Percentiles rank a stretch among this genome's conserved stretches.
phyloP scores from a whole-genome alignment of 805 yeast species.

The Saturnispora diversa region DNA sequence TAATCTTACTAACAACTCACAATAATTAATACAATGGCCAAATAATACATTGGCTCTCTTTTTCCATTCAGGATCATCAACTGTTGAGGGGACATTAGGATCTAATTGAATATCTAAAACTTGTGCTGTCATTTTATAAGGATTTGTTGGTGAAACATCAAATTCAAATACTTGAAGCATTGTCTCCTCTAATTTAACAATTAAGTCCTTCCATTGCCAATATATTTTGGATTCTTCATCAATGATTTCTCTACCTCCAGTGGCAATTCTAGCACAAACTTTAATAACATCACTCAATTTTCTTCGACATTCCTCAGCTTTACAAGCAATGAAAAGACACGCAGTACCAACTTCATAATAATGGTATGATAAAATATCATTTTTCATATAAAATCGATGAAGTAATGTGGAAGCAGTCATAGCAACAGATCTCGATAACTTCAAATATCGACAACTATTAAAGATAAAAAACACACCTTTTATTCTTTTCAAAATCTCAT shows the following conservation, averaged over 20 bases:
- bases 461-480: constrained; percentile 43
- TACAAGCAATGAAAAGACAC: constrained; percentile 43
- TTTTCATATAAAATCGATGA: constrained; percentile 46
- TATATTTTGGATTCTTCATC: constrained; percentile 41
- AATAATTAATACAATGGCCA: constrained; percentile 22
- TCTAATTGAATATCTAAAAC: constrained; percentile 20
- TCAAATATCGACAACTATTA: constrained; percentile 35
- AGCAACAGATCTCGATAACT: constrained; percentile 40
- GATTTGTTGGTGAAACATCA: constrained; percentile 38
- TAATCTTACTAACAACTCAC: constrained; percentile 24
- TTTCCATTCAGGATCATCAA: constrained; percentile 17
- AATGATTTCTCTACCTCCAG: constrained; percentile 32
- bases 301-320: constrained; percentile 45
- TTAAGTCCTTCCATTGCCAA: constrained; percentile 43
- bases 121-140: constrained; percentile 28
- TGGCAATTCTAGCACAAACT: constrained; percentile 40
- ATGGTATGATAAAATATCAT: constrained; percentile 35
- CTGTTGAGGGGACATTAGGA: neutral
- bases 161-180: constrained; percentile 39
- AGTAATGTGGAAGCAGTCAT: constrained; percentile 40
- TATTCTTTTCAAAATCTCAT: constrained; percentile 36
- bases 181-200: constrained; percentile 38
- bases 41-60: constrained; percentile 16
- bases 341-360: constrained; percentile 46
- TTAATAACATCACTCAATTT: constrained; percentile 40